Evolutionary conservation across 2,329 filamentous ascomycete genomes (phyloP), one percentile per base, ranked within the genome.

Genomic region (Aspergillus sergii): DNA sequence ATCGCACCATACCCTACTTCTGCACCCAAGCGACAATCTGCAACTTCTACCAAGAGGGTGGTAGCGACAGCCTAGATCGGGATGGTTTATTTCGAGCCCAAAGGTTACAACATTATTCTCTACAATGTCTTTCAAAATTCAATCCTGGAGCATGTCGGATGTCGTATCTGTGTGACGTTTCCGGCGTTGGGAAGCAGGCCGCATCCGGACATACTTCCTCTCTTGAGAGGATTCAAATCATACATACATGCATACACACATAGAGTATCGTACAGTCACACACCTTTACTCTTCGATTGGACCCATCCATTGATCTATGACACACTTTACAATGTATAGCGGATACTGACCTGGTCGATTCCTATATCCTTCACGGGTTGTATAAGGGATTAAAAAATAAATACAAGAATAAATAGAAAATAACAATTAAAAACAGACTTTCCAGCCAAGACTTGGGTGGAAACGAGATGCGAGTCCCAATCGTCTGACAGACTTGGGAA

Each of bases 151-250:
- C 19, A 54, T 54, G 19, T 43, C 23, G 12, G 39, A 41, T 23
- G 12, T 28, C 26, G 43, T 58, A 58, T 61, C 57, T 57, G 59
- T 59, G 59, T 59, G 60, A 60, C 61, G 23, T 46, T 58, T 54
- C 46, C n/a, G 19, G 60, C 41, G 36, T 62, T 34, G 46, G 48
- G 56, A 14, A 28, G 30, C 28, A 36, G 26, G 11, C 28, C 23
- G 19, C n/a, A 19, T 53, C 28, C 41, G n/a, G 23, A 28, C 19
- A 60, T 56, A 43, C 16, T 28, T 26, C 43, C 34, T 39, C 58
- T 30, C 39, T 21, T 32, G 26, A 51, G n/a, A 19, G 46, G 32
- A 30, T 51, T 30, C 16, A 9, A 51, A 30, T 30, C 46, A 30
- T 51, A 51, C 46, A 30, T 32, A 34, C 48, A 11, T 32, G 7